These are phyloP conservation scores for Meyerozyma smithsonii DNA, from an alignment of 1,139 yeast species.

Conservation along the genomic window DNA sequence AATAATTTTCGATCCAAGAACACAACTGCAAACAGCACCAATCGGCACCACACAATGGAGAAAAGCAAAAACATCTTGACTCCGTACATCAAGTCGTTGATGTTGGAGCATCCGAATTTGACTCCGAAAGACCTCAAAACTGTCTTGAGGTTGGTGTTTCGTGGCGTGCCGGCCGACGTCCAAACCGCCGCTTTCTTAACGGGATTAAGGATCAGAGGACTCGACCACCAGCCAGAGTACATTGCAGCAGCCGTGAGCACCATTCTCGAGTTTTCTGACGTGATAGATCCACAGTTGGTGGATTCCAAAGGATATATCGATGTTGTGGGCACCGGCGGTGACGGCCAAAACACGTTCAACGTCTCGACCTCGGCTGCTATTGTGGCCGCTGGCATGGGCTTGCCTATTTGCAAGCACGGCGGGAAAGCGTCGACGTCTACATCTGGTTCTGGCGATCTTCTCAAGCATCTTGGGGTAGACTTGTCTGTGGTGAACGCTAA, in stretches of 20 bases:
- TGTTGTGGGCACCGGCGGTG: constrained; percentile 98
- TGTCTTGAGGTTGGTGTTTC: constrained; percentile 58
- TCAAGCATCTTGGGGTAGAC: constrained; percentile 73
- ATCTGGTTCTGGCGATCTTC: constrained; percentile 90
- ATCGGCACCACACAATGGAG: constrained; percentile 3
- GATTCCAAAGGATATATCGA: constrained; percentile 63
- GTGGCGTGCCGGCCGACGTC: constrained; percentile 58
- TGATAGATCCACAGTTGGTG: constrained; percentile 39
- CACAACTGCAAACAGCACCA: neutral
- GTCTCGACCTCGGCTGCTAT: constrained; percentile 94
- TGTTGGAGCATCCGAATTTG: constrained; percentile 54
- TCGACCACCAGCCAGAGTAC: constrained; percentile 78
- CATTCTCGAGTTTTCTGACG: constrained; percentile 56
- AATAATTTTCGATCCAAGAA: neutral
- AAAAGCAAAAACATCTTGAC: constrained; percentile 36
- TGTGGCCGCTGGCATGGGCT: constrained; percentile 86
- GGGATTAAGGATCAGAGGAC: constrained; percentile 62
- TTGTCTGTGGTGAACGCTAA: constrained; percentile 58
- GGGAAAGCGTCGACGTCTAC: constrained; percentile 93
- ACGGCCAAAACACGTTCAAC: constrained; percentile 93
- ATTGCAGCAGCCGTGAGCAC: constrained; percentile 83
- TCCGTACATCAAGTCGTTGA: constrained; percentile 60
- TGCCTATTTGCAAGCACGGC: constrained; percentile 85
- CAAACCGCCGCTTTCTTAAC: constrained; percentile 79
- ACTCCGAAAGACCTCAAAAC: constrained; percentile 55